phyloP scores from a whole-genome alignment of 352 stramenopile genomes.

The Blastocystis sp. region DNA sequence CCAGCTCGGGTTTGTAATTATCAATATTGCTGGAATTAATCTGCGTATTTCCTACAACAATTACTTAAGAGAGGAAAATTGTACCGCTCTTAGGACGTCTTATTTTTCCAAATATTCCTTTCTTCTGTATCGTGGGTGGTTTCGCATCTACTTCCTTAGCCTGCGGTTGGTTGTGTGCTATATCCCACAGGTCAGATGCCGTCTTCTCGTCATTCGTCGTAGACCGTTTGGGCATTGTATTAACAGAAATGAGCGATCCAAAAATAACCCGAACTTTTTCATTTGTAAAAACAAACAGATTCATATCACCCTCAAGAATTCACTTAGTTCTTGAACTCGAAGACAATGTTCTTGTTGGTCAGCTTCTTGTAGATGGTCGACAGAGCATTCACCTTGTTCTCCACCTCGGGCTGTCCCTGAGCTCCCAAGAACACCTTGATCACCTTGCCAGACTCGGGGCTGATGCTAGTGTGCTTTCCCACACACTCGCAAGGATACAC shows the following conservation, averaged over 20 bases:
- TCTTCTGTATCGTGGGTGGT: neutral
- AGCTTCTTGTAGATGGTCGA: conserved; percentile 98
- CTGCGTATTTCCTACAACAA: neutral
- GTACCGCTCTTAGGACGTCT: conserved; percentile 13
- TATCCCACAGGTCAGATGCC: neutral
- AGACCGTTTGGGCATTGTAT: conserved; percentile 6
- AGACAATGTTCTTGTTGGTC: conserved; percentile 98
- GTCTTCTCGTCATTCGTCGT: neutral
- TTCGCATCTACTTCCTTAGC: neutral
- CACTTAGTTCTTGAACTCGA: conserved; percentile 77
- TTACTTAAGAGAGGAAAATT: too few species aligned
- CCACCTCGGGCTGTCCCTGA: conserved; percentile 96
- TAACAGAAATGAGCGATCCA: neutral
- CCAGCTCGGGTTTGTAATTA: neutral
- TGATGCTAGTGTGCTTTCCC: conserved; percentile 94
- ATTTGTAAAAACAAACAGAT: neutral
- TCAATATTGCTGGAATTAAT: conserved; percentile 1
- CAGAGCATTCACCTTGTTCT: conserved; percentile 98
- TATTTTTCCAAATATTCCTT: neutral
- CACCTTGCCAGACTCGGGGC: conserved; percentile 90
- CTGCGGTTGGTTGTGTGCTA: neutral
- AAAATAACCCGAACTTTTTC: neutral
- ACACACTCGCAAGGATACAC: conserved; percentile 99
- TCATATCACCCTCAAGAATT: neutral
- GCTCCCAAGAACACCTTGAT: conserved; percentile 95